Evolutionary conservation across 306 rosid species (phyloP), one percentile per base, ranked within the genome.

Genomic region (Parietaria judaica): DNA sequence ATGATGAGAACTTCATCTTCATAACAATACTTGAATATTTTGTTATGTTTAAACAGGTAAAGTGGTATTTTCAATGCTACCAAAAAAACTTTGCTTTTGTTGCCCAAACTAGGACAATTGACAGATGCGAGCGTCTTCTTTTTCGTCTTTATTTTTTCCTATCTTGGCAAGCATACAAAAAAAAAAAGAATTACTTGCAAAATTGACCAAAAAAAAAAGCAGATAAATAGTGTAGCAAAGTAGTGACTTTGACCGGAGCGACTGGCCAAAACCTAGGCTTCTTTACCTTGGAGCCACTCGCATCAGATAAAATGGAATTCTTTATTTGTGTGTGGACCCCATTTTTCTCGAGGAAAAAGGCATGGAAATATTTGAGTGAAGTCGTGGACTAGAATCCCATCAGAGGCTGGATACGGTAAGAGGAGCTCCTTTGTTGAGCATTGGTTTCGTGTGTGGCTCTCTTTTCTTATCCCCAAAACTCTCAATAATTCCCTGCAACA

Each of bases 391-490:
- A 16, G 81, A 74, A 68, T 63, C 70, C 64, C 56, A 65, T 90
- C 89, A 67, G 76, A 79, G 56, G 74, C 63, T 36, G 71, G 78
- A 79, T 81, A 71, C 80, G 81, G 77, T 74, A 56, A 23, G 31
- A 23, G 31, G 67, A 64, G 64, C 78, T 71, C 36, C 67, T 79
- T 74, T 77, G 65, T 68, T 65, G 78, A 78, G 83, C 90, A 63
- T 79, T 72, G 80, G 72, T 74, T 79, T 68, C 72, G 77, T 88
- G 98, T 92, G 99, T 88, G 99, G 96, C 77, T 82, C 86, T 88
- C 88, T 79, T 88, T 92, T 82, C 99, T 92, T 86, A 92, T 92
- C 98, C 68, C 85, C 57, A 62, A 56, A 51, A 62, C 48, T 72
- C 36, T 68, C 14, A 23, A 23, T 23, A 23, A 23, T 66, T 45